Evolutionary conservation across 176 grass and related monocot genomes (phyloP), one percentile per base, ranked within the genome.

Genomic region (Saccharum officinarum): DNA sequence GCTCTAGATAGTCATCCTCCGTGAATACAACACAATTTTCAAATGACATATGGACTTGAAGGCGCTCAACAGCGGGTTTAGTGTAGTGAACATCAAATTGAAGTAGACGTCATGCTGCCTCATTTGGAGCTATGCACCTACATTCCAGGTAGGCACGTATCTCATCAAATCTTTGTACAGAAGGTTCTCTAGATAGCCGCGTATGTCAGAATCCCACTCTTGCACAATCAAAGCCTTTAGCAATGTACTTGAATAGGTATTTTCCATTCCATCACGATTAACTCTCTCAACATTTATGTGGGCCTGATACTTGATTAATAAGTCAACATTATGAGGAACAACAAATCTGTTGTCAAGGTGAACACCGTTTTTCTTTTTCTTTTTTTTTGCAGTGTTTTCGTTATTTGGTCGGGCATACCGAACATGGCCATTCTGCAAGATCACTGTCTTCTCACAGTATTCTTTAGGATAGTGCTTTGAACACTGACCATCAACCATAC

Each of bases 141-240:
- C 60, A 63, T 13, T 63, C 60, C 1, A 63, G 10, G 10, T 63
- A 63, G 9, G n/a, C 3, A 1, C 4, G 10, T 63, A 63, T 63
- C 25, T 63, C n/a, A 28, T 63, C 23, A 5, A 63, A 5, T 30
- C 4, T 1, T 28, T 63, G 23, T 1, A 3, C 12, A 28, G 60
- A 63, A 5, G 60, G 2, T 0, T 13, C 25, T 28, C 3, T 28
- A 1, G 60, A 23, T 5, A 1, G 0, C 0, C 1, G n/a, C 4
- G 0, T 63, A 5, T 3, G 60, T n/a, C 30, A 3, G 3, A 63
- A 1, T 3, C 60, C 60, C 0, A 63, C 10, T 5, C 10, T 63
- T 63, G 60, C n/a, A 63, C 10, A 63, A 1, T 63, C 25, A 5
- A 63, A 63, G 0, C 60, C 60, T 28, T 63, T 63, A 2, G 60